Conservation (phyloP, 2,329 filamentous ascomycete species). For the Acrocalymma vagum region DNA sequence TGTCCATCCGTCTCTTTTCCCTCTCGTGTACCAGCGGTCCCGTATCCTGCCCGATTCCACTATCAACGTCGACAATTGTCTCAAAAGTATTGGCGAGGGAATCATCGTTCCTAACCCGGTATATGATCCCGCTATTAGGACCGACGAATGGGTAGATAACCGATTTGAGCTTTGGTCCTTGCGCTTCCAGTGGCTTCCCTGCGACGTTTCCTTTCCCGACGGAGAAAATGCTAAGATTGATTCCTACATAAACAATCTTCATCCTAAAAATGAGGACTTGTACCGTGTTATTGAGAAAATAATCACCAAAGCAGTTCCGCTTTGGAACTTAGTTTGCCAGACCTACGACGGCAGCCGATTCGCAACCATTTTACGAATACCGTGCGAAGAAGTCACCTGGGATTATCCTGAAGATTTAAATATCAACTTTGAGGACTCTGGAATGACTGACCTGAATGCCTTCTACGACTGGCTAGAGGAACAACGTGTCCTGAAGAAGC, state of each 20-base stretch:
- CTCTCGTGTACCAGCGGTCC: conserved; percentile 61
- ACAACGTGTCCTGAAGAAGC: conserved; percentile 7
- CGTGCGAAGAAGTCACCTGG: conserved; percentile 1
- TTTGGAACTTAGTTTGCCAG: conserved; percentile 21
- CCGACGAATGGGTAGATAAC: no score
- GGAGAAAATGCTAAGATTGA: conserved; percentile 47
- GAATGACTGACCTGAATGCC: background rate
- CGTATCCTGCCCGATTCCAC: conserved; percentile 17
- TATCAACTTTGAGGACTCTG: background rate
- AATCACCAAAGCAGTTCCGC: conserved; percentile 20
- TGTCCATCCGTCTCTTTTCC: conserved; percentile 71
- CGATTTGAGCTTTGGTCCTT: conserved; percentile 31
- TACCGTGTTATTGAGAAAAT: conserved; percentile 28
- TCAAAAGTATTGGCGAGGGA: conserved; percentile 13
- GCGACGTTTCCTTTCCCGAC: conserved; percentile 52
- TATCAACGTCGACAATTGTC: conserved; percentile 20
- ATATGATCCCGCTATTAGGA: background rate
- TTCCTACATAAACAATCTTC: conserved; percentile 62
- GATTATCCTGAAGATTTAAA: conserved; percentile 2
- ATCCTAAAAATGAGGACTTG: conserved; percentile 46
- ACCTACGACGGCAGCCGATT: conserved; percentile 1
- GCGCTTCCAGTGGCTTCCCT: conserved; percentile 59
- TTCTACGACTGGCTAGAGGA: conserved; percentile 3
- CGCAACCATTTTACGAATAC: conserved; percentile 3
- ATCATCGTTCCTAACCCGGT: conserved; percentile 9